Evolutionary conservation across 2,329 filamentous ascomycete genomes (phyloP).

Genomic region (Epichloe typhina): DNA sequence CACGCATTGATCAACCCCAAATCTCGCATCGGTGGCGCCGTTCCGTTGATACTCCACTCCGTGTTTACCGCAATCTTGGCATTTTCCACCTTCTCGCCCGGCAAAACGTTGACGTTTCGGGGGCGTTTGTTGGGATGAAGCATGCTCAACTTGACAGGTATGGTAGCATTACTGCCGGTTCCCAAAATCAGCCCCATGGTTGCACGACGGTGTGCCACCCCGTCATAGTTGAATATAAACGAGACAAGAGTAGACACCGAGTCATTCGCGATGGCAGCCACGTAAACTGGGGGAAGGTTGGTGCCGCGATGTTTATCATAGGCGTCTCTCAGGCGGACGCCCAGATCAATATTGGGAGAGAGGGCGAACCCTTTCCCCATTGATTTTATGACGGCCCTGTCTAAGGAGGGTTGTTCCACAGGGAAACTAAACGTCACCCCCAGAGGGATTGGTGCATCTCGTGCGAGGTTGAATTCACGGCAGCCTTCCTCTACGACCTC

Average conservation of each 20-base stretch:
- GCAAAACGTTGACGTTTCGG: slow-evolving; percentile 33
- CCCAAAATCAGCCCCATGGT: slow-evolving; percentile 73
- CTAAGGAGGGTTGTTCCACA: slow-evolving; percentile 50
- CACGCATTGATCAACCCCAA: slow-evolving; percentile 53
- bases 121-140: slow-evolving; percentile 52
- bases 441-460: slow-evolving; percentile 38
- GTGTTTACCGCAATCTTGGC: slow-evolving; percentile 68
- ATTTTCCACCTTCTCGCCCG: slow-evolving; percentile 31
- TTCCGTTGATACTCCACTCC: slow-evolving; percentile 71
- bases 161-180: slow-evolving; percentile 70
- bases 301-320: slow-evolving; percentile 37
- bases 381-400: slow-evolving; percentile 48
- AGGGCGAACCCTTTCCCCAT: slow-evolving; percentile 63
- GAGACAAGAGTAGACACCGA: slow-evolving; percentile 69
- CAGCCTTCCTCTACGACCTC: slow-evolving; percentile 52
- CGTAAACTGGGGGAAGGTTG: slow-evolving; percentile 51
- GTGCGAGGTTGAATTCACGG: slow-evolving; percentile 26
- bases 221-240: slow-evolving; percentile 58
- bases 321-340: slow-evolving; percentile 42
- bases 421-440: slow-evolving; percentile 62
- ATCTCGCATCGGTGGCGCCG: slow-evolving; percentile 51
- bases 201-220: slow-evolving; percentile 47
- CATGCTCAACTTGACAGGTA: slow-evolving; percentile 51
- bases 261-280: slow-evolving; percentile 70
- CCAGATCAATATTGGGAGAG: slow-evolving; percentile 45